Evolutionary conservation across 441 rosid species (phyloP), one percentile per base, ranked within the genome.

Genomic region (Viola pubescens): DNA sequence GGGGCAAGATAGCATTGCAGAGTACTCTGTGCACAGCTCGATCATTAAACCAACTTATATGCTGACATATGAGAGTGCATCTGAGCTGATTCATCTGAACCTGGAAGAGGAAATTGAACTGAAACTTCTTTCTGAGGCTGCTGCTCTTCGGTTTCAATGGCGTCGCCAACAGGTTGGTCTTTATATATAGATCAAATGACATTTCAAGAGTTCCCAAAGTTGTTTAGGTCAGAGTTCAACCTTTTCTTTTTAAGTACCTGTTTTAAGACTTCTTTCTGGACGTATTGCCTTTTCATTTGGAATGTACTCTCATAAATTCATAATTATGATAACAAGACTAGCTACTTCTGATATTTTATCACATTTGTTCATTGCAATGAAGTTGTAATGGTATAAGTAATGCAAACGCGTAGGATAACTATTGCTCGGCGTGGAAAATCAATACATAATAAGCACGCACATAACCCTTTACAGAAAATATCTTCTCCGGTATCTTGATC

Each of bases 11-110:
- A 92, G 98, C 77, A 86, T 92, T 81, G 88, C 89, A 73, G 98
- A 92, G 68, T 86, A 79, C 72, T 73, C 90, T 7, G 89, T 92
- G 62, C 76, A 75, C 56, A 89, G 86, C 76, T 80, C 98, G 9
- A 67, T 82, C 61, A 82, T 92, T 60, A 87, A 80, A 64, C 97
- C 98, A 63, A 89, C 98, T 49, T 92, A 92, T 74, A 89, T 89
- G 98, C 80, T 92, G 83, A 92, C 98, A 8, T 89, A 92, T 55
- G 96, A 87, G 75, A 92, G 98, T 79, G 98, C 98, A 48, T 65
- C 90, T 38, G 96, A 92, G 79, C 77, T 92, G 71, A 90, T 92
- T 76, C 75, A 84, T 74, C 66, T 92, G 82, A 79, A 83, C 75
- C 82, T 89, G 59, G 89, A 86, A 71, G 98, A 92, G 73, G 98